A percentile compares a stretch with the other conserved stretches of the same genome.
Conservation (phyloP, 176 grass and related monocot genomes). For the Aegilops bicornis region DNA sequence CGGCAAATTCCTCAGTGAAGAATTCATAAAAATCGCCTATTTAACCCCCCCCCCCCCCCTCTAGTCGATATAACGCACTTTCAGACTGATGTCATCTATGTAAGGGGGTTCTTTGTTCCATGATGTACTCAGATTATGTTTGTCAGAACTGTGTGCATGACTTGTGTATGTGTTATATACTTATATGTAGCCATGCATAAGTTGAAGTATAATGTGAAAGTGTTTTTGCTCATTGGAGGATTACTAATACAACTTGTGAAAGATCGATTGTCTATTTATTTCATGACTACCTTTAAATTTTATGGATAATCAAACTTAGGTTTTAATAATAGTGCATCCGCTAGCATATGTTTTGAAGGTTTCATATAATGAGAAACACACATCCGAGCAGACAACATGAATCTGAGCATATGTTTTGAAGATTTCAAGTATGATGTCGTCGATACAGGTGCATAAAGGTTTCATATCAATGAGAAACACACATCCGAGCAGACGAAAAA, state of each 20-base stretch:
- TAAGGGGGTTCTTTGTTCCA: neutral
- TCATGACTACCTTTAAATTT: neutral
- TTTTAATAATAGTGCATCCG: neutral
- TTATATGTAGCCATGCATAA: neutral
- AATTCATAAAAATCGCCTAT: too few relatives aligned
- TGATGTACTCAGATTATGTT: neutral
- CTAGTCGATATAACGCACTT: too few relatives aligned
- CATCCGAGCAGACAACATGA: too few relatives aligned
- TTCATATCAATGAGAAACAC: neutral
- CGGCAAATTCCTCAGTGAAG: too few relatives aligned
- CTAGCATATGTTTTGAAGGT: neutral
- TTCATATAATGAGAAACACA: too few relatives aligned
- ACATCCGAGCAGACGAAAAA: constrained; percentile 1
- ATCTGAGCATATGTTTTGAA: too few relatives aligned
- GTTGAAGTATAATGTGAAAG: neutral
- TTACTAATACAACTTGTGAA: neutral
- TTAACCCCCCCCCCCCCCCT: too few relatives aligned
- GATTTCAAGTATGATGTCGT: neutral
- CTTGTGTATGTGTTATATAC: neutral
- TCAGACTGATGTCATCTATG: neutral
- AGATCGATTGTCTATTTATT: neutral
- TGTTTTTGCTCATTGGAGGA: neutral
- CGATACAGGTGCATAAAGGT: neutral
- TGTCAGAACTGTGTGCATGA: neutral
- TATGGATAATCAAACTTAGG: neutral